These are phyloP conservation scores for Kodamaea laetipori DNA, from an alignment of 805 yeast species.

Conservation along the genomic window DNA sequence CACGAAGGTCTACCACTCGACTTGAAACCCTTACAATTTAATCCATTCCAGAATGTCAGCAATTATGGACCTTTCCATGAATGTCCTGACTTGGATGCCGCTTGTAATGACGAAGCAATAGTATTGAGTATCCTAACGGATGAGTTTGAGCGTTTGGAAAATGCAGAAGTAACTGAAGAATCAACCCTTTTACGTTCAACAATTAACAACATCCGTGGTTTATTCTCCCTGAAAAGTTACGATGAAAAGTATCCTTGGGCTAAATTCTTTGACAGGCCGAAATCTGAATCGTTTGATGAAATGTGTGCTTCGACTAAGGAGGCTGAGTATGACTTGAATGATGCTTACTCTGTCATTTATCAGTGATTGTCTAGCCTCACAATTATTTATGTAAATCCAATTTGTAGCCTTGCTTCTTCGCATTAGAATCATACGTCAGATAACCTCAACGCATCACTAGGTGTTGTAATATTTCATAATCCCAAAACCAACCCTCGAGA, in stretches of 20 bases:
- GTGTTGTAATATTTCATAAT: too few relatives aligned
- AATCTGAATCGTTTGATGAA: neutral
- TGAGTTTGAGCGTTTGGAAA: constrained; percentile 16
- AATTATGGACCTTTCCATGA: constrained; percentile 20
- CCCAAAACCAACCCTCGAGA: too few relatives aligned
- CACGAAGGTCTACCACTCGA: constrained; percentile 11
- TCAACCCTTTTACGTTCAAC: neutral
- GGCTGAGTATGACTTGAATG: constrained; percentile 11
- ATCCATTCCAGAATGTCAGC: constrained; percentile 8
- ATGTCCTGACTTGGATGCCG: constrained; percentile 12
- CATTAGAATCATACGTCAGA: too few relatives aligned
- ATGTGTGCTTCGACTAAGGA: neutral
- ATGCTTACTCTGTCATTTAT: constrained; percentile 7
- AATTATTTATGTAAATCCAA: too few relatives aligned
- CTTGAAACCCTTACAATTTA: neutral
- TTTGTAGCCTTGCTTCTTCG: too few relatives aligned
- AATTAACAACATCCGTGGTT: neutral
- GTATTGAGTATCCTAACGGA: constrained; percentile 20
- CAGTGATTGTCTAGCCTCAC: neutral
- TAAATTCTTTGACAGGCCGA: neutral
- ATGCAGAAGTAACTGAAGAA: constrained; percentile 9
- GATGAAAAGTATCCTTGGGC: constrained; percentile 21
- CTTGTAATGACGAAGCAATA: constrained; percentile 15
- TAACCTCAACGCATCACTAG: too few relatives aligned
- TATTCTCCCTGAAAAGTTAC: neutral